Conservation (phyloP, 345 rosid genomes). For the Cardamine occulta region DNA sequence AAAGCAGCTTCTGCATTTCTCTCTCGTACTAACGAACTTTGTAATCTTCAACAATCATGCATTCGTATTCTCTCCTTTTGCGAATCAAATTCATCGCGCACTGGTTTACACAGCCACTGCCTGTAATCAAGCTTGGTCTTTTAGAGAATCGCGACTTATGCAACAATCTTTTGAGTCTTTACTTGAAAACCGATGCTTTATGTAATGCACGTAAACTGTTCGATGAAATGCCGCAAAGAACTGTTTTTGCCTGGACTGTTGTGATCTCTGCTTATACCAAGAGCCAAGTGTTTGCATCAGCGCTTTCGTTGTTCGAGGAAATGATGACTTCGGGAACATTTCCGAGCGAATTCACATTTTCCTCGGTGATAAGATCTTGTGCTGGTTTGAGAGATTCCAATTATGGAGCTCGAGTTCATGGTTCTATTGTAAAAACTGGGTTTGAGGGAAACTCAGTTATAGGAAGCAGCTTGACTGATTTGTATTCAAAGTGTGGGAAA, state of each 20-base stretch:
- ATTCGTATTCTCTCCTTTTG: slow-evolving; percentile 51
- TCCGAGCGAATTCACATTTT: slow-evolving; percentile 73
- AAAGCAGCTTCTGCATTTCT: slow-evolving; percentile 35
- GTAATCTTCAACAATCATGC: slow-evolving; percentile 51
- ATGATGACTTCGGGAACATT: slow-evolving; percentile 51
- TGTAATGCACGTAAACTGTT: slow-evolving; percentile 58
- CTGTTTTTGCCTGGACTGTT: slow-evolving; percentile 73
- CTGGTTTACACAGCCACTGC: slow-evolving; percentile 62
- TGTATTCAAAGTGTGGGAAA: slow-evolving; percentile 60
- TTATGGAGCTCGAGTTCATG: slow-evolving; percentile 57
- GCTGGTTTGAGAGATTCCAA: slow-evolving; percentile 51
- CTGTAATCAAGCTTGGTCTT: slow-evolving; percentile 58
- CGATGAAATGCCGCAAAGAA: slow-evolving; percentile 71
- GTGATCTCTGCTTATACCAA: slow-evolving; percentile 56
- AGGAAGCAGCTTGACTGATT: slow-evolving; percentile 55
- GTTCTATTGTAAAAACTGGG: slow-evolving; percentile 55
- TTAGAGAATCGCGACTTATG: slow-evolving; percentile 51
- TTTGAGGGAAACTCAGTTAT: slow-evolving; percentile 51
- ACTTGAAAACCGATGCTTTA: slow-evolving; percentile 48
- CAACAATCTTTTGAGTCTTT: slow-evolving; percentile 64
- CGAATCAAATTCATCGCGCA: slow-evolving; percentile 52
- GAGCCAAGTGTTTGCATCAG: slow-evolving; percentile 47
- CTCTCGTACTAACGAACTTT: slow-evolving; percentile 37
- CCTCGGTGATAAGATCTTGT: slow-evolving; percentile 58
- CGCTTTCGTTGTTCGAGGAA: slow-evolving; percentile 49